Evolutionary conservation across 352 stramenopile species (phyloP).

Genomic region (Phytophthora sp.): DNA sequence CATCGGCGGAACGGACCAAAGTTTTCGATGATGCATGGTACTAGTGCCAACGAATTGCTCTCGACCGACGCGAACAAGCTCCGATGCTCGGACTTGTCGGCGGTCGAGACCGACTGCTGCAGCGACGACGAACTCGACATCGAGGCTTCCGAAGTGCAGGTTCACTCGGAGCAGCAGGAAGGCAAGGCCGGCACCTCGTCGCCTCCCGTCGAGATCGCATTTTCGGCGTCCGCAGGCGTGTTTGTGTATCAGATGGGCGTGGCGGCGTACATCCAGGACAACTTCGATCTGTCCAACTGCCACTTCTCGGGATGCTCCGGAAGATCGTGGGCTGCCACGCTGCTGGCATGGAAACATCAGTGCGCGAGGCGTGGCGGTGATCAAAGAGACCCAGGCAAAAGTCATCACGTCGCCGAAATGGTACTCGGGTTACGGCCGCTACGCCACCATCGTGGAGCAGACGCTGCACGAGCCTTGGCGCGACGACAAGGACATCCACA

Average conservation of each 20-base stretch:
- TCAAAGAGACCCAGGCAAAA: conserved; percentile 54
- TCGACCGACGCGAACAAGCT: conserved; percentile 7
- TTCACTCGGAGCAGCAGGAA: conserved; percentile 9
- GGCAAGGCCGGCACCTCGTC: background rate
- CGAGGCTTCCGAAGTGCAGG: conserved; percentile 14
- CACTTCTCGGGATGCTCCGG: conserved; percentile 43
- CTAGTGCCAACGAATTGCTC: background rate
- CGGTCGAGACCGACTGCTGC: conserved; percentile 28
- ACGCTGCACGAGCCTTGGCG: conserved; percentile 64
- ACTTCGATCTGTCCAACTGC: conserved; percentile 46
- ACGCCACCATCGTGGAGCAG: conserved; percentile 56
- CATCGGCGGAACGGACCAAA: conserved; percentile 4
- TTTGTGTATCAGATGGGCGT: conserved; percentile 83
- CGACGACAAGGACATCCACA: conserved; percentile 52
- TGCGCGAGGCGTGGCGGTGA: conserved; percentile 56
- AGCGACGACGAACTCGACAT: conserved; percentile 45
- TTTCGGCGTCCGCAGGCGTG: conserved; percentile 67
- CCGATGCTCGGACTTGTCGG: conserved; percentile 14
- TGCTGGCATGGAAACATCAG: conserved; percentile 57
- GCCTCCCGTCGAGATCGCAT: conserved; percentile 62
- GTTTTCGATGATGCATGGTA: conserved; percentile 8
- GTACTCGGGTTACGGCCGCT: conserved; percentile 74
- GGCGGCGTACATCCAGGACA: conserved; percentile 70
- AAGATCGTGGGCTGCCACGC: conserved; percentile 33
- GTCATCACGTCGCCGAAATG: conserved; percentile 51